phyloP scores from a whole-genome alignment of 768 basidiomycete species.

The Pisolithus tinctorius region DNA sequence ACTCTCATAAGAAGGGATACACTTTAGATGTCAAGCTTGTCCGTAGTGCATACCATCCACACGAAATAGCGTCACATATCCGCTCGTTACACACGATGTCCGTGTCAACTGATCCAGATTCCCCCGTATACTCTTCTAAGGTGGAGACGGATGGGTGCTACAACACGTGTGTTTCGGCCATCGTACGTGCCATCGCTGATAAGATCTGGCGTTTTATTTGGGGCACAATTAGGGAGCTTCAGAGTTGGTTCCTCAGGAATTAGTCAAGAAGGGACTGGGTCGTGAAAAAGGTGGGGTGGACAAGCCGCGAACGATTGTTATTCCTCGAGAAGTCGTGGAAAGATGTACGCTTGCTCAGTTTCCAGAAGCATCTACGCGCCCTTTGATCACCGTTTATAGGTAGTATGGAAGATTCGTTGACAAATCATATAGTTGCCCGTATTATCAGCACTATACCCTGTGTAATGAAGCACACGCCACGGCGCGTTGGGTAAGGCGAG shows the following conservation, averaged over 20 bases:
- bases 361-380: slow-evolving; percentile 36
- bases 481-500: slow-evolving; percentile 60
- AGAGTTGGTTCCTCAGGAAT: slow-evolving; percentile 50
- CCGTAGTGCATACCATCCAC: slow-evolving; percentile 83
- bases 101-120: slow-evolving; percentile 49
- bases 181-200: slow-evolving; percentile 50
- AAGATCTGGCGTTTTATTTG: slow-evolving; percentile 73
- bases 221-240: slow-evolving; percentile 73
- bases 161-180: slow-evolving; percentile 49
- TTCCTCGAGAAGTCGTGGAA: slow-evolving; percentile 53
- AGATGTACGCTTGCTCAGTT: slow-evolving; percentile 74
- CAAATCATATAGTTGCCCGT: slow-evolving; percentile 56
- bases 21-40: slow-evolving; percentile 89
- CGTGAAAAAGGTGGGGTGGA: slow-evolving; percentile 11
- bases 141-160: slow-evolving; percentile 70
- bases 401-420: slow-evolving; percentile 84
- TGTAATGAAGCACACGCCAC: slow-evolving; percentile 81
- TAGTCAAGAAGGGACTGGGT: slow-evolving; percentile 49
- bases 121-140: slow-evolving; percentile 69
- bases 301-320: slow-evolving; percentile 22
- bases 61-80: slow-evolving; percentile 51
- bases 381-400: slow-evolving; percentile 36
- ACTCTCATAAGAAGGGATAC: slow-evolving; percentile 64
- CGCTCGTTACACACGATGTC: slow-evolving; percentile 29
- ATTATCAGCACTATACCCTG: slow-evolving; percentile 54